These are phyloP conservation scores for Claviceps purpurea DNA, from an alignment of 2,329 filamentous ascomycete species.

Conservation along the genomic window DNA sequence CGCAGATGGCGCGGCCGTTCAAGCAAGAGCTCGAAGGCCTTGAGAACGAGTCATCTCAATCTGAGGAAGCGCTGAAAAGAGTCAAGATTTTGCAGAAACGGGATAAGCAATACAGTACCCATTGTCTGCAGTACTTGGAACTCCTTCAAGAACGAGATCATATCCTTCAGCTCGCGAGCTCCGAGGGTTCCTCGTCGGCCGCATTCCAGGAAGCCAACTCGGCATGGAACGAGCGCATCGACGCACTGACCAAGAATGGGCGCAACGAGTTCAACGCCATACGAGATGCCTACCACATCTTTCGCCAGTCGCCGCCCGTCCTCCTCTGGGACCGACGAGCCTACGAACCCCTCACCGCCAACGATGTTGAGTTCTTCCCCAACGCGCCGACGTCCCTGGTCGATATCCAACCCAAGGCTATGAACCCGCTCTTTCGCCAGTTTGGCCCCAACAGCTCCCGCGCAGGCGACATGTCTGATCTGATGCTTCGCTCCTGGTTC, in stretches of 20 bases:
- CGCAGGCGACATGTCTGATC: constrained; percentile 36
- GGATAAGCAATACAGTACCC: constrained; percentile 11
- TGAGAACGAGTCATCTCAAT: constrained; percentile 12
- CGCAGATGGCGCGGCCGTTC: constrained; percentile 25
- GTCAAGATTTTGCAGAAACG: constrained; percentile 18
- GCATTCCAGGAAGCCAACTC: constrained; percentile 17
- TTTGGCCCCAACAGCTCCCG: constrained; percentile 26
- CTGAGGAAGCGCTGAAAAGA: constrained; percentile 7
- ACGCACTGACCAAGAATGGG: constrained; percentile 18
- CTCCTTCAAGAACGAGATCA: constrained; percentile 22
- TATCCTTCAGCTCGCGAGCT: constrained; percentile 10
- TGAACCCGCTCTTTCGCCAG: constrained; percentile 34
- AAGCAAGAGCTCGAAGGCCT: constrained; percentile 28
- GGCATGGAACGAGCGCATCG: constrained; percentile 23
- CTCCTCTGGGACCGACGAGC: constrained; percentile 57
- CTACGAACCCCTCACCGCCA: constrained; percentile 53
- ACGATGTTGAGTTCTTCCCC: constrained; percentile 53
- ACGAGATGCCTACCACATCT: constrained; percentile 41
- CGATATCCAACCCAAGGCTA: constrained; percentile 50
- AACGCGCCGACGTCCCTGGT: constrained; percentile 42
- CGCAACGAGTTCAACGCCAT: constrained; percentile 24
- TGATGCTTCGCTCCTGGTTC: constrained; percentile 31
- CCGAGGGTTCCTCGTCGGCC: constrained; percentile 1
- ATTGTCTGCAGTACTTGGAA: constrained; percentile 14
- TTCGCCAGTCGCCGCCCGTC: constrained; percentile 33